Conservation (phyloP, 2,329 filamentous ascomycete species). For the Alternaria arbusti region DNA sequence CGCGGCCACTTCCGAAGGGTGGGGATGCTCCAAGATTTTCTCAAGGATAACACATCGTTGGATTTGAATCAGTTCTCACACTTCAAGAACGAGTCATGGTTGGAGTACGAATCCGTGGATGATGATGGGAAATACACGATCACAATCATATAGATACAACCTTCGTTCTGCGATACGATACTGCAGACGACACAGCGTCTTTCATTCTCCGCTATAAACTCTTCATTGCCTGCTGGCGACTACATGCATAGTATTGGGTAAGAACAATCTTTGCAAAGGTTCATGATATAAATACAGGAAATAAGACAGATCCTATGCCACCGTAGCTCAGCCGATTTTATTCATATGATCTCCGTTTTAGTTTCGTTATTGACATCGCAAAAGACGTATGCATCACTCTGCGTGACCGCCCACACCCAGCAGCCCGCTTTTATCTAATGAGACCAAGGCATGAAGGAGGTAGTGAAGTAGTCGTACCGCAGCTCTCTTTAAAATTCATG, state of each 20-base stretch:
- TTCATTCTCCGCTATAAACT: background rate
- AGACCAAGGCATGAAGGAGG: background rate
- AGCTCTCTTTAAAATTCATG: background rate
- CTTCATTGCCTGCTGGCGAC: background rate
- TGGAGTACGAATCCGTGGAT: background rate
- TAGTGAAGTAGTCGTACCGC: background rate
- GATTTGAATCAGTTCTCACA: background rate
- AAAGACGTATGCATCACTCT: background rate
- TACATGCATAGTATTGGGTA: background rate
- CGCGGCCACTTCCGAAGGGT: background rate
- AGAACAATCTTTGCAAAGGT: accelerated
- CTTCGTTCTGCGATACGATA: background rate
- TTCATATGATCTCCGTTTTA: background rate
- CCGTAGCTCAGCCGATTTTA: background rate
- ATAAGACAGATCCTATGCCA: background rate
- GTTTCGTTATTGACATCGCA: background rate
- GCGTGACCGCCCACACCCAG: background rate
- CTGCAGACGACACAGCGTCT: background rate
- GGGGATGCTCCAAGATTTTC: background rate
- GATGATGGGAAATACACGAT: background rate
- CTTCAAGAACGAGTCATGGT: background rate
- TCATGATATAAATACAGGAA: background rate
- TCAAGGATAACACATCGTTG: too few species aligned
- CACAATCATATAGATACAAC: background rate
- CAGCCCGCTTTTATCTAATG: accelerated